phyloP scores from a whole-genome alignment of 306 rosid genomes.

The Rubus parviflorus region DNA sequence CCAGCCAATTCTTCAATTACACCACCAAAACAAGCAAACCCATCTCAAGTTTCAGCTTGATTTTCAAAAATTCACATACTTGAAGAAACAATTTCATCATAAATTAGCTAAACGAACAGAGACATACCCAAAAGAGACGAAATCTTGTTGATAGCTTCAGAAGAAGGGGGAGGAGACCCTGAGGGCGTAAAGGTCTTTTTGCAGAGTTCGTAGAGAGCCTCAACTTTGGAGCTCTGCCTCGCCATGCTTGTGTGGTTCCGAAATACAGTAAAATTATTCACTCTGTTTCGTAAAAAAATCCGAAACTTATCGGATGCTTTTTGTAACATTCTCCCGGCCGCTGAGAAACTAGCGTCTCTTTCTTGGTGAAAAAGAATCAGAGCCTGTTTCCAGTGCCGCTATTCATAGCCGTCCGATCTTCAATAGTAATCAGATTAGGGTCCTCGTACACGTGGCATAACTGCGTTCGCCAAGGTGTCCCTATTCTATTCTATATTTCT shows the following conservation, averaged over 20 bases:
- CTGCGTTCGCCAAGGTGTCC: neutral
- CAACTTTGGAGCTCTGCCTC: conserved; percentile 53
- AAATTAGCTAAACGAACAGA: conserved; percentile 1
- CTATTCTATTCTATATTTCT: too few species aligned
- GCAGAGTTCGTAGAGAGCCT: conserved; percentile 71
- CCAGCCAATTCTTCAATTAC: neutral
- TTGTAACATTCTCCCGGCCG: conserved; percentile 30
- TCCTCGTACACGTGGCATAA: neutral
- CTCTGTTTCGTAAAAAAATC: conserved; percentile 27
- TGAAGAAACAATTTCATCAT: neutral
- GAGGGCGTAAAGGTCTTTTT: conserved; percentile 53
- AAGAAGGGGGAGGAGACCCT: conserved; percentile 42
- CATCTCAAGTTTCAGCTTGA: neutral
- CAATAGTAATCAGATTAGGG: too few species aligned
- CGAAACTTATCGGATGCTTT: conserved; percentile 45
- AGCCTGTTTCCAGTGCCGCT: neutral
- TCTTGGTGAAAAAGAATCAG: neutral
- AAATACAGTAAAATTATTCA: conserved; percentile 32
- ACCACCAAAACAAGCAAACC: conserved; percentile 7
- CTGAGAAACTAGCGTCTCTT: neutral
- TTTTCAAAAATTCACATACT: neutral
- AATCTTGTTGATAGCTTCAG: conserved; percentile 51
- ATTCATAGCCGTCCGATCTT: neutral
- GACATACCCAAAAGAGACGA: conserved; percentile 67
- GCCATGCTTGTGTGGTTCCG: conserved; percentile 51